Conservation (phyloP, 2,329 filamentous ascomycete genomes). For the Colletotrichum sp. region DNA sequence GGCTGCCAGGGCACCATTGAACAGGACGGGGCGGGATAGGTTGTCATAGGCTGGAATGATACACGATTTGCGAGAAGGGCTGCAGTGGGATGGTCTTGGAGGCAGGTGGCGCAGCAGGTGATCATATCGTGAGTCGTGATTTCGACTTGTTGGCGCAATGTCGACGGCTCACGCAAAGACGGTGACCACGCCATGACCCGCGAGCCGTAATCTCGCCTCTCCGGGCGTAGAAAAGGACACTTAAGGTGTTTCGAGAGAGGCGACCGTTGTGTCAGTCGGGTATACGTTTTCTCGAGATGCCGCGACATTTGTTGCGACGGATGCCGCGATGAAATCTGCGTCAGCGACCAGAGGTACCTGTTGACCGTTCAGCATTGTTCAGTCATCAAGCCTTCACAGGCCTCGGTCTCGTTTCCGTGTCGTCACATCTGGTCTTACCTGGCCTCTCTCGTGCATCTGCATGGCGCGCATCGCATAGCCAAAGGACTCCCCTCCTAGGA, state of each 20-base stretch:
- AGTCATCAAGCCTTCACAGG: neutral
- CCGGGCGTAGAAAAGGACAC: accelerated
- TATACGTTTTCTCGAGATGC: neutral
- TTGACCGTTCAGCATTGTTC: neutral
- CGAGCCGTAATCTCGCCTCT: neutral
- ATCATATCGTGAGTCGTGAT: neutral
- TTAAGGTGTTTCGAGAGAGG: neutral
- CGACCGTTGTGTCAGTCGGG: neutral
- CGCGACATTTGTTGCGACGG: neutral
- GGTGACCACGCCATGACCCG: neutral
- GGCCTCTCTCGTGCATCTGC: neutral
- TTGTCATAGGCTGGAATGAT: neutral
- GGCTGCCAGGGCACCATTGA: neutral
- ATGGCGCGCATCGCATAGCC: neutral
- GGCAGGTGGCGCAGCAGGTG: neutral
- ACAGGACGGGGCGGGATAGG: neutral
- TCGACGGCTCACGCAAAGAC: neutral
- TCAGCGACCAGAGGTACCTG: neutral
- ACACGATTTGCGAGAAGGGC: neutral
- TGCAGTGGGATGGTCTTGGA: neutral
- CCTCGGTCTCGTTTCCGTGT: neutral
- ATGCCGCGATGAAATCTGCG: neutral
- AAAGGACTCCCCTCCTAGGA: neutral
- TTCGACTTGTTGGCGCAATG: neutral
- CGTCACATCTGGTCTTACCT: neutral